Conservation (phyloP, 768 basidiomycete species). For the Xerocomellus amylosporus region DNA sequence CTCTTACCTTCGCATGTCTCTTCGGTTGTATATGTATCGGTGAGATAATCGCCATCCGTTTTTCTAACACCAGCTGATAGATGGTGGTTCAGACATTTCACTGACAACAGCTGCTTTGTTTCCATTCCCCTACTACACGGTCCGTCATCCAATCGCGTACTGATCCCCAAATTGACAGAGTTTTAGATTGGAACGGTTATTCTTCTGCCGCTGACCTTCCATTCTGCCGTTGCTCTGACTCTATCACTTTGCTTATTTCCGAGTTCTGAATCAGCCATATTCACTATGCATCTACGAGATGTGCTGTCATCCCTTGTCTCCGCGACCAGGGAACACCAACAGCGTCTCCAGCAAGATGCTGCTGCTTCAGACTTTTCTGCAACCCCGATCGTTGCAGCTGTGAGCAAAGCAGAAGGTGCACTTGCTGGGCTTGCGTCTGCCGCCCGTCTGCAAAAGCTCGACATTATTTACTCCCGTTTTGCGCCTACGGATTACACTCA, state of each 20-base stretch:
- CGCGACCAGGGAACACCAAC: conserved; percentile 45
- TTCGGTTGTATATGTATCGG: conserved; percentile 62
- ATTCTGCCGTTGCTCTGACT: conserved; percentile 54
- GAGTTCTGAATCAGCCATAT: conserved; percentile 56
- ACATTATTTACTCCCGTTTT: conserved; percentile 60
- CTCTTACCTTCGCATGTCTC: conserved; percentile 53
- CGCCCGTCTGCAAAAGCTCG: conserved; percentile 51
- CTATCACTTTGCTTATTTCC: conserved; percentile 60
- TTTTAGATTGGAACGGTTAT: conserved; percentile 49
- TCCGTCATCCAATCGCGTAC: conserved; percentile 19
- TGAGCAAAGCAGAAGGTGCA: conserved; percentile 43
- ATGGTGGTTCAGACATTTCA: conserved; percentile 45
- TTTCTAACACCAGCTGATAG: not conserved
- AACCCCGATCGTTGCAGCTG: conserved; percentile 32
- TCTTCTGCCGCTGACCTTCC: conserved; percentile 56
- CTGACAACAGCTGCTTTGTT: conserved; percentile 57
- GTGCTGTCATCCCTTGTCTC: conserved; percentile 49
- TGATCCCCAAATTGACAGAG: not conserved
- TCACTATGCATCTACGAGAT: conserved; percentile 46
- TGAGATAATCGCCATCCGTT: conserved; percentile 23
- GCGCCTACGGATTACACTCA: conserved; percentile 51
- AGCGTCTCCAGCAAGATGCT: conserved; percentile 41
- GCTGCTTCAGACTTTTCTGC: conserved; percentile 36
- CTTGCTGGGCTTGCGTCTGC: conserved; percentile 53
- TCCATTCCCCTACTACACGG: conserved; percentile 63